Evolutionary conservation across 257 asterid genomes (phyloP).

Genomic region (Rauvolfia tetraphylla): DNA sequence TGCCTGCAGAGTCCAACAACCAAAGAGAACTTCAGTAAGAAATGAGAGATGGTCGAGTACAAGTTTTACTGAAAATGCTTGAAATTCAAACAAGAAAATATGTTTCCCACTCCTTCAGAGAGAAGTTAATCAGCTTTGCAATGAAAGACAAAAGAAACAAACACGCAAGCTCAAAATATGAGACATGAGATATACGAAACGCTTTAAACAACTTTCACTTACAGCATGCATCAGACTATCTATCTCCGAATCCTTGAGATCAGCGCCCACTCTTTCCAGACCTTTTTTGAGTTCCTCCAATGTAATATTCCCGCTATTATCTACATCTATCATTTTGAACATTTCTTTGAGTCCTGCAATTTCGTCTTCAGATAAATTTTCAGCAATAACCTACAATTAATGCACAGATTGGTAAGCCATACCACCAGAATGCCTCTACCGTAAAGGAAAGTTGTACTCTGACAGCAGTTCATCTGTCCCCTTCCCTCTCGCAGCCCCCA

Average conservation of each 20-base stretch:
- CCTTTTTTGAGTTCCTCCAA: conserved; percentile 40
- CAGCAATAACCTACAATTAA: conserved; percentile 40
- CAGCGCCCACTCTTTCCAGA: conserved; percentile 35
- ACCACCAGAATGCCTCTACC: not conserved
- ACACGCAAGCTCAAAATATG: not conserved
- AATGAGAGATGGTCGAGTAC: not conserved
- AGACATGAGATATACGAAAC: not conserved
- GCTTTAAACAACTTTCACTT: conserved; percentile 16
- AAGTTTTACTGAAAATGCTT: not conserved
- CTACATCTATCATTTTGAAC: conserved; percentile 46
- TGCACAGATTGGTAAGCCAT: not conserved
- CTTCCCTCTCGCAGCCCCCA: not conserved
- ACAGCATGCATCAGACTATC: conserved; percentile 36
- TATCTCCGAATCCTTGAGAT: conserved; percentile 38
- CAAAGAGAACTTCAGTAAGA: not conserved
- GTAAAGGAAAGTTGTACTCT: not conserved
- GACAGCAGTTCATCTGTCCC: not conserved
- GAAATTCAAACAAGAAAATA: not conserved
- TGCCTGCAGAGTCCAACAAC: conserved; percentile 27
- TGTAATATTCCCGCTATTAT: conserved; percentile 48
- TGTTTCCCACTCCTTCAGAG: not conserved
- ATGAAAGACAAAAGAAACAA: not conserved
- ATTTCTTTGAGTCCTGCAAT: conserved; percentile 48
- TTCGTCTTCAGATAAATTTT: conserved; percentile 44
- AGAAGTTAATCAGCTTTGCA: not conserved